Evolutionary conservation across 495 filamentous ascomycete genomes (phyloP), one percentile per base, ranked within the genome.

Genomic region (Xylaria flabelliformis): DNA sequence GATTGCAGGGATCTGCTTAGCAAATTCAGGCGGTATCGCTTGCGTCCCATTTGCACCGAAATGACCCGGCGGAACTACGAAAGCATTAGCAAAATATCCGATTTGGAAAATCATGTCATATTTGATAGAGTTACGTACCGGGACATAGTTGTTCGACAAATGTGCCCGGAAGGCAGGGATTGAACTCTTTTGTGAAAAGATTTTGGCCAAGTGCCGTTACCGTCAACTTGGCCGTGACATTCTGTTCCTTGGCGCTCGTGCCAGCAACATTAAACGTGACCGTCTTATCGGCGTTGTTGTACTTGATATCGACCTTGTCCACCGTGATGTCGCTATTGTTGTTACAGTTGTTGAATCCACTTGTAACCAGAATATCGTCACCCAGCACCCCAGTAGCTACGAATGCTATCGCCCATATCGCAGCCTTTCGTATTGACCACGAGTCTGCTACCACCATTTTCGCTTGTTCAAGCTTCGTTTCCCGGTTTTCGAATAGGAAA

Each of bases 191-290:
- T 17, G 85, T 83, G 81, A 97, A 98, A 32, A 98, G 87, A 73
- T 94, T 78, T 61, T 90, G 90, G 65, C 96, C 96, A 74, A 98
- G 98, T 10, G 96, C 96, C 41, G 87, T 92, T 50, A 98, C 92
- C 55, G 88, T 88, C 64, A 99, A 82, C 19, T 87, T 79, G 9
- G 94, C 95, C 69, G 88, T 92, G 55, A 99, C 94, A 75, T 97
- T 95, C 81, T 96, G 92, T 63, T 86, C 81, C 77, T 87, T 87
- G 67, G 80, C 79, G 76, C 92, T 97, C 62, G 89, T 90, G 59
- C 95, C 96, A 66, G 90, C 89, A 48, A 98, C 88, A 78, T 99
- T 90, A 84, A 98, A 98, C 24, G 84, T 85, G 29, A 99, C 86
- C 67, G 86, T 85, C 73, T 91, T 90, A 64, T 90, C 89, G 48